A percentile compares a stretch with the other conserved stretches of the same genome.
phyloP scores from a whole-genome alignment of 148 eudicot species.

The Rheum nobile region DNA sequence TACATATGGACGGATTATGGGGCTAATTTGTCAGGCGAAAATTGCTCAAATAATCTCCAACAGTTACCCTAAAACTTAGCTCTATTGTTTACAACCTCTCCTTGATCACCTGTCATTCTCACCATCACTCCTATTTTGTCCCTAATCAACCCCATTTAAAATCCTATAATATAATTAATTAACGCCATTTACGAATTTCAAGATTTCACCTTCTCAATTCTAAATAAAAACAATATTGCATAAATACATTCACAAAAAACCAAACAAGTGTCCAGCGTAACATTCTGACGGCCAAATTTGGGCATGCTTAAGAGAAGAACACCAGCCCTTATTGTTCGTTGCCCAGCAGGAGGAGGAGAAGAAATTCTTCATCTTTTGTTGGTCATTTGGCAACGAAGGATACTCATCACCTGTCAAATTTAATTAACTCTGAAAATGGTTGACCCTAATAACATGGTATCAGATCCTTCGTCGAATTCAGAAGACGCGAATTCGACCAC shows the following conservation, averaged over 20 bases:
- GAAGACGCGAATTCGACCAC: background rate
- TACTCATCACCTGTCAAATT: background rate
- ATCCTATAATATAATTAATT: too few relatives aligned
- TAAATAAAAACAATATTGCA: background rate
- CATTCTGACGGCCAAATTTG: background rate
- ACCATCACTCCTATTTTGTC: background rate
- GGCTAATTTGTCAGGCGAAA: too few relatives aligned
- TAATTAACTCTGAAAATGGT: background rate
- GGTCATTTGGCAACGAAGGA: background rate
- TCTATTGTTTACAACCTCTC: background rate
- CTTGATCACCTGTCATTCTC: too few relatives aligned
- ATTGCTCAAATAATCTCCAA: background rate
- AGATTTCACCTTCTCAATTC: too few relatives aligned
- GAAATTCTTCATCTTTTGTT: constrained; percentile 9
- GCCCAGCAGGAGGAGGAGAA: constrained; percentile 4
- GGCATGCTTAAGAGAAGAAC: background rate
- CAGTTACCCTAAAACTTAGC: background rate
- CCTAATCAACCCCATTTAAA: too few relatives aligned
- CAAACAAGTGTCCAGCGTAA: background rate
- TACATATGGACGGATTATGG: too few relatives aligned
- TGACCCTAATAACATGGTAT: background rate
- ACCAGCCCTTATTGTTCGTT: background rate
- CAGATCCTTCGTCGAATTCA: background rate
- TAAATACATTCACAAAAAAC: background rate
- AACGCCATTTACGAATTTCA: too few relatives aligned